Conservation (phyloP, 306 rosid genomes). For the Fragaria vesca region DNA sequence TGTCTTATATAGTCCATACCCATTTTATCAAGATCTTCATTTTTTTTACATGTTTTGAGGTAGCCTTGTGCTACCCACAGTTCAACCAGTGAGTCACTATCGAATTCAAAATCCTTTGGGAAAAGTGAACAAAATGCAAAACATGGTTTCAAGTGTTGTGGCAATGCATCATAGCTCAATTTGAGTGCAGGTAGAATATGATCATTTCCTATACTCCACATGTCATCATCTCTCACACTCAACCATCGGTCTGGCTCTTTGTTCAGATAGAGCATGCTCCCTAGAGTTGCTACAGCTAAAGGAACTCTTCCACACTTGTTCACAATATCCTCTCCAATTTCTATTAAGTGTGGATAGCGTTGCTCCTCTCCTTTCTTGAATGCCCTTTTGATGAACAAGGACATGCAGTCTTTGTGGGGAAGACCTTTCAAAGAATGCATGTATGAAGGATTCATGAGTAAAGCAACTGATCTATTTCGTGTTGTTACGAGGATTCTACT, state of each 20-base stretch:
- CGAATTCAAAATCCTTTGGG: neutral
- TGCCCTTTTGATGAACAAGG: no score
- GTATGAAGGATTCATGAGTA: no score
- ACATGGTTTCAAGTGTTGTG: constrained; percentile 15
- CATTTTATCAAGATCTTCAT: neutral
- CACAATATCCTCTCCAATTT: constrained; percentile 21
- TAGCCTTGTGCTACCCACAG: constrained; percentile 15
- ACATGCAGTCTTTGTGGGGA: no score
- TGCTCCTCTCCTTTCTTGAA: neutral
- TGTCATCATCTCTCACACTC: neutral
- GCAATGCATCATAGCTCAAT: constrained; percentile 18
- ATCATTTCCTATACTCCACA: neutral
- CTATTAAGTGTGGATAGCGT: neutral
- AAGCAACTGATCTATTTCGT: no score
- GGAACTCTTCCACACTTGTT: constrained; percentile 20
- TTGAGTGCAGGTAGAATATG: neutral
- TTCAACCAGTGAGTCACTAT: neutral
- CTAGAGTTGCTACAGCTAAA: neutral
- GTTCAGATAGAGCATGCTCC: neutral
- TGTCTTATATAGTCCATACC: neutral
- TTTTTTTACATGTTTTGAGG: neutral
- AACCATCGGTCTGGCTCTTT: no score
- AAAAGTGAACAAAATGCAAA: no score
- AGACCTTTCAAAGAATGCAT: no score
- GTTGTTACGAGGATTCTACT: no score